Conservation (phyloP, 306 rosid species). For the Carpinus viminea region DNA sequence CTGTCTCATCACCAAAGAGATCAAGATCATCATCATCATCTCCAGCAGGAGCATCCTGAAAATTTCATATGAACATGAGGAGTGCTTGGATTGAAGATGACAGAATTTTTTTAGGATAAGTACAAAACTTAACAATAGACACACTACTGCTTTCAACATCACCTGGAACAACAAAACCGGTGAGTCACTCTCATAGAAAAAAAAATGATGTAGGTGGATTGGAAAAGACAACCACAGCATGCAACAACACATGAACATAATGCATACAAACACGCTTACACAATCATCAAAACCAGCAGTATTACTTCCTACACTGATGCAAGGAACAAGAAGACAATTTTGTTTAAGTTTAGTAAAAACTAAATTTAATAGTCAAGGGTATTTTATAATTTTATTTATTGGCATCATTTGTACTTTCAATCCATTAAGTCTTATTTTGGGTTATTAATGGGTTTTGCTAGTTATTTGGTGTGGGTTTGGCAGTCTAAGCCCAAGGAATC, state of each 20-base stretch:
- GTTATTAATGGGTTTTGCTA: no score
- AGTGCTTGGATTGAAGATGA: background rate
- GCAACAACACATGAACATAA: background rate
- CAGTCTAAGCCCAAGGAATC: no score
- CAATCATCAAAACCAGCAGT: background rate
- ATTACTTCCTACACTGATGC: no score
- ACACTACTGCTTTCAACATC: background rate
- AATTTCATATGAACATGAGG: constrained; percentile 10
- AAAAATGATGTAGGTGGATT: background rate
- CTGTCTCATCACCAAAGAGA: constrained; percentile 93
- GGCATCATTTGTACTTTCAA: no score
- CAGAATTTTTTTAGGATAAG: background rate
- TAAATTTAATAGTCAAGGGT: no score
- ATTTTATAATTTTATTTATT: no score
- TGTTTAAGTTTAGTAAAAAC: no score
- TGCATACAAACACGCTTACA: background rate
- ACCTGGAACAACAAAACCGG: background rate
- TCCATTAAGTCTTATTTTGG: no score
- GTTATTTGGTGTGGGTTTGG: no score
- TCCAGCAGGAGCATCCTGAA: constrained; percentile 57
- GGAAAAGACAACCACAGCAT: background rate
- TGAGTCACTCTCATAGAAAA: background rate
- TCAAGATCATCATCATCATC: constrained; percentile 78
- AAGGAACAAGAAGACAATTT: no score
- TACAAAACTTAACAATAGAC: background rate